Evolutionary conservation across 1,284 basidiomycete genomes (phyloP), one percentile per base, ranked within the genome.

Genomic region (Trichosporon coremiiforme): DNA sequence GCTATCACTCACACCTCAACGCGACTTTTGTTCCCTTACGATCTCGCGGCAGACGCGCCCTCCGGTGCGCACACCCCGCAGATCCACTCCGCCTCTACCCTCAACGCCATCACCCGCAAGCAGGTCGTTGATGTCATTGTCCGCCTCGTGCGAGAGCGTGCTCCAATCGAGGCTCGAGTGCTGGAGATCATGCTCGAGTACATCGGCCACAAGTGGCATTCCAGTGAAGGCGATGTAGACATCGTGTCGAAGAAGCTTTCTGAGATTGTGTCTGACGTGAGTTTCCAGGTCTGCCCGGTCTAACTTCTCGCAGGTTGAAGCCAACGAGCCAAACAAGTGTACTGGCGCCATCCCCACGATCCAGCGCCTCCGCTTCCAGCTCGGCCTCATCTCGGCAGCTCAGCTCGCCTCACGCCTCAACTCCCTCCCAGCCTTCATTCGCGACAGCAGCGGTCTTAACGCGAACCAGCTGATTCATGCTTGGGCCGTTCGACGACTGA

Each of bases 251-350:
- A 67, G 31, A 76, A 78, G 45, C 67, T 80, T 4, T 73, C 74
- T 0, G 78, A 81, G 88, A 69, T 78, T 8, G 78, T 77, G 47
- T 75, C 77, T 41, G 78, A 81, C 69, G 79, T 81, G 68, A 71
- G 76, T 71, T 10, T 7, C 36, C 12, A 7, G 6, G n/a, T n/a
- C n/a, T n/a, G 36, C 12, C 36, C 38, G 35, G 12, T 29, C 29
- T 71, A 74, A 78, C 64, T 72, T 4, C 29, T 15, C 57, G 13
- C 75, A 77, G 69, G 66, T 78, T 6, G 73, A 74, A 36, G 75
- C 74, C 10, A 57, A 75, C 29, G 67, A 74, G 15, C 55, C 69
- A 1, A 69, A 67, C 15, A 47, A 72, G 6, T 70, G 68, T 10
- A 33, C 67, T 2, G 38, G 64, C n/a, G 72, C 78, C 41, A 20